phyloP scores from a whole-genome alignment of 352 stramenopile species.

The Phytophthora podocarpi region DNA sequence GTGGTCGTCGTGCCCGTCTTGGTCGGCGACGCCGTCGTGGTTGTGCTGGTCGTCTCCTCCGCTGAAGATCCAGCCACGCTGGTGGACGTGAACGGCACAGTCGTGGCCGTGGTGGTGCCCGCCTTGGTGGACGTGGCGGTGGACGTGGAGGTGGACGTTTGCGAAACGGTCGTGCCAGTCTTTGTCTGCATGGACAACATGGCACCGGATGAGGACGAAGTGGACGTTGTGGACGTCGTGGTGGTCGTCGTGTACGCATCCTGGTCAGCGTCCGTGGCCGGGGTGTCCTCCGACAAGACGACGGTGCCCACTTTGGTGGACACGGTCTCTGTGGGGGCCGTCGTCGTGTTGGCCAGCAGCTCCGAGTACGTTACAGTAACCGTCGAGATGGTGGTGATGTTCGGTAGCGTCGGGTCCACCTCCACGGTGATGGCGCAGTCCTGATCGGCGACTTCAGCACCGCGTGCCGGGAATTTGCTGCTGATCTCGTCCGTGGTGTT shows the following conservation, averaged over 20 bases:
- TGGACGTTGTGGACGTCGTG: constrained; percentile 22
- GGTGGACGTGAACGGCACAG: constrained; percentile 8
- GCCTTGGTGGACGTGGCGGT: constrained; percentile 23
- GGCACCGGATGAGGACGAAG: constrained; percentile 1
- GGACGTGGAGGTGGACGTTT: constrained; percentile 22
- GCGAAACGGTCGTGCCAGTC: constrained; percentile 27
- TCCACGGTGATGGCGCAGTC: constrained; percentile 12
- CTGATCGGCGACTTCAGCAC: constrained; percentile 10
- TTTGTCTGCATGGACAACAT: constrained; percentile 22
- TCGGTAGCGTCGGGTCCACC: constrained; percentile 29
- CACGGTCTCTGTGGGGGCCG: constrained; percentile 17
- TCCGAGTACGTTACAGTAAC: constrained; percentile 17
- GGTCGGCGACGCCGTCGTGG: background rate
- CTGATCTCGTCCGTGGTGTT: constrained; percentile 14
- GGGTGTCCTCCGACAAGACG: constrained; percentile 15
- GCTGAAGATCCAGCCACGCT: constrained; percentile 2
- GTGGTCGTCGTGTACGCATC: constrained; percentile 31
- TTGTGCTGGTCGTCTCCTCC: background rate
- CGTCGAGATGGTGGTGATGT: constrained; percentile 28
- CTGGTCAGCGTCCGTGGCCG: constrained; percentile 17
- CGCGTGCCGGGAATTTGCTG: constrained; percentile 11
- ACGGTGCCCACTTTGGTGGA: constrained; percentile 29
- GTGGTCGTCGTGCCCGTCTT: constrained; percentile 7
- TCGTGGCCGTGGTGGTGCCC: background rate
- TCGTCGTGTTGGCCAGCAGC: constrained; percentile 22